Evolutionary conservation across 129 eudicot species (phyloP), one percentile per base, ranked within the genome.

Genomic region (Saposhnikovia divaricata): DNA sequence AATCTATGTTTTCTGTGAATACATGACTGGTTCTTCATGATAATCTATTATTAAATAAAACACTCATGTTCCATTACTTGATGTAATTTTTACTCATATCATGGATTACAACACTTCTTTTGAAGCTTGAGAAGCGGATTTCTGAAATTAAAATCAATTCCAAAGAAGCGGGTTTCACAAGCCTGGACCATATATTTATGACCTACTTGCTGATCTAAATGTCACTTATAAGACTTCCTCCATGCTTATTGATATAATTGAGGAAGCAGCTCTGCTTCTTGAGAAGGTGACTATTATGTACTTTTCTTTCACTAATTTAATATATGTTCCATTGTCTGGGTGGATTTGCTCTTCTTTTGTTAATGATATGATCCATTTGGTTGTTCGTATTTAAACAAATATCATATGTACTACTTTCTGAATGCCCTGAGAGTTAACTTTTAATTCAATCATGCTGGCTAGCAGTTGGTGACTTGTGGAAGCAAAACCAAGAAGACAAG

Each of bases 181-280:
- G 85, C 94, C 97, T 76, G 98, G 97, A 1, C 89, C 96, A 28
- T 95, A 92, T 82, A 92, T 95, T 74, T 95, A 92, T 85, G 94
- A 92, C 85, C 85, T 95, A 50, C 93, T 95, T 81, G 88, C 84
- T 76, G 97, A 92, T 51, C 82, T 95, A 65, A 90, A 92, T 77
- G 86, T 92, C 57, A 92, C 87, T 27, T 81, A 82, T 40, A 84
- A 84, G 45, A 92, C 98, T 42, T 90, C 96, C 43, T 76, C 82
- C 66, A 89, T 81, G 94, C 97, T 95, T 72, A 84, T 84, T 79
- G 86, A 84, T 79, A 88, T 83, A 76, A 86, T 90, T 85, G 98
- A 90, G 83, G 89, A 90, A 86, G 97, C 97, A 77, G 78, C 86
- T 72, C 8, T 77, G 80, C 94, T 95, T 81, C 97, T 95, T 42